A percentile compares a stretch with the other conserved stretches of the same genome.
Evolutionary conservation across 805 yeast genomes (phyloP).

Genomic region (Candida nitratophila): DNA sequence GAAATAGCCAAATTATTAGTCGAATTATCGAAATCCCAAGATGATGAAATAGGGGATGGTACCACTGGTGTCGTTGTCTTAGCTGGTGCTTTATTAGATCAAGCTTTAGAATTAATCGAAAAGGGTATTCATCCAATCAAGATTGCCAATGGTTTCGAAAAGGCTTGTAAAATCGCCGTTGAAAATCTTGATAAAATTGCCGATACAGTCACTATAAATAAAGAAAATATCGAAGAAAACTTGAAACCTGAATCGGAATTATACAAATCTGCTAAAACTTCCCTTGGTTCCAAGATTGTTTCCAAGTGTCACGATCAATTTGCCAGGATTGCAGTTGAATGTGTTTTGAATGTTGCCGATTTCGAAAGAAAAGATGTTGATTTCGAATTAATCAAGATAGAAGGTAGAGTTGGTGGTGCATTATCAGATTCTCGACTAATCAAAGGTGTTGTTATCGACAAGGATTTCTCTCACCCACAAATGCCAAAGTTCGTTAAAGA

Average conservation of each 20-base stretch:
- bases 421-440: slow-evolving; percentile 79
- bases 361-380: slow-evolving; percentile 90
- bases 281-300: slow-evolving; percentile 92
- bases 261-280: slow-evolving; percentile 88
- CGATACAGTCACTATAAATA: slow-evolving; percentile 32
- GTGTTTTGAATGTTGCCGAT: slow-evolving; percentile 89
- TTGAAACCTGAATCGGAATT: slow-evolving; percentile 42
- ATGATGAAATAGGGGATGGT: slow-evolving; percentile 98
- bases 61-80: slow-evolving; percentile 98
- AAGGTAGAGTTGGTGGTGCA: slow-evolving; percentile 94
- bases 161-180: slow-evolving; percentile 90
- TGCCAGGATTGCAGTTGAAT: slow-evolving; percentile 96
- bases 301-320: slow-evolving; percentile 90
- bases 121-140: slow-evolving; percentile 97
- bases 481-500: slow-evolving; percentile 80
- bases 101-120: slow-evolving; percentile 89
- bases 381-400: slow-evolving; percentile 91
- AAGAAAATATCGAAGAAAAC: slow-evolving; percentile 20
- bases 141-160: slow-evolving; percentile 95
- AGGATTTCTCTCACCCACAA: slow-evolving; percentile 97
- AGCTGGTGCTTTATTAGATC: slow-evolving; percentile 91
- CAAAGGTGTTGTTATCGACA: slow-evolving; percentile 89
- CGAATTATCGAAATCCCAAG: slow-evolving; percentile 90
- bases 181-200: slow-evolving; percentile 59
- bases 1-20: slow-evolving; percentile 95